Conservation (phyloP, 73 alveolate species). For the Paramecium sonneborni region DNA sequence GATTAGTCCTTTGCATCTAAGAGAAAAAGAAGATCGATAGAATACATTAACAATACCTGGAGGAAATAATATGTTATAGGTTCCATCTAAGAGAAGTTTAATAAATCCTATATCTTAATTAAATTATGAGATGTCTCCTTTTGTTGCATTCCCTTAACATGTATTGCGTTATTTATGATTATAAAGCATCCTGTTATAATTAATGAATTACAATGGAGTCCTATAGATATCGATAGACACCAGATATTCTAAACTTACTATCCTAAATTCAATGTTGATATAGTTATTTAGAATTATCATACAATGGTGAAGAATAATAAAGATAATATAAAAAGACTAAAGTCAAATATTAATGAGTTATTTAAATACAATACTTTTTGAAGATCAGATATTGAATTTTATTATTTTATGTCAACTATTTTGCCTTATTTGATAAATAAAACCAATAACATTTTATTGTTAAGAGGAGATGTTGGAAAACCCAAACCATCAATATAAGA, state of each 20-base stretch:
- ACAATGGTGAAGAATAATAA: neutral
- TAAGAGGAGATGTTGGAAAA: slow-evolving; percentile 69
- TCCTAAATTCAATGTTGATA: neutral
- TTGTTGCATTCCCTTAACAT: neutral
- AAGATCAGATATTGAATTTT: neutral
- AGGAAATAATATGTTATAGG: neutral
- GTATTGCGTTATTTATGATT: neutral
- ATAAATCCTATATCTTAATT: neutral
- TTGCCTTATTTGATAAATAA: slow-evolving; percentile 26
- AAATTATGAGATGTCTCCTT: slow-evolving; percentile 4
- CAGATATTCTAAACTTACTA: neutral
- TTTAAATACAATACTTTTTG: neutral
- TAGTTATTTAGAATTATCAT: neutral
- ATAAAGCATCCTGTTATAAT: neutral
- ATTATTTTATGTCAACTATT: slow-evolving; percentile 49
- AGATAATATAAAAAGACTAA: neutral
- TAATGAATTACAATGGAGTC: neutral
- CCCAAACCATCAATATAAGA: slow-evolving; percentile 56
- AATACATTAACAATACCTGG: neutral
- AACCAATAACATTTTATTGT: slow-evolving; percentile 52
- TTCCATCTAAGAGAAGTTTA: neutral
- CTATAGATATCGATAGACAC: neutral
- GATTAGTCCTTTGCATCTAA: neutral
- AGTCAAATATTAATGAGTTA: neutral
- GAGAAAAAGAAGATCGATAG: neutral